These are phyloP conservation scores for Cymbopogon citratus DNA, from an alignment of 176 grass and related monocot species.

Conservation along the genomic window DNA sequence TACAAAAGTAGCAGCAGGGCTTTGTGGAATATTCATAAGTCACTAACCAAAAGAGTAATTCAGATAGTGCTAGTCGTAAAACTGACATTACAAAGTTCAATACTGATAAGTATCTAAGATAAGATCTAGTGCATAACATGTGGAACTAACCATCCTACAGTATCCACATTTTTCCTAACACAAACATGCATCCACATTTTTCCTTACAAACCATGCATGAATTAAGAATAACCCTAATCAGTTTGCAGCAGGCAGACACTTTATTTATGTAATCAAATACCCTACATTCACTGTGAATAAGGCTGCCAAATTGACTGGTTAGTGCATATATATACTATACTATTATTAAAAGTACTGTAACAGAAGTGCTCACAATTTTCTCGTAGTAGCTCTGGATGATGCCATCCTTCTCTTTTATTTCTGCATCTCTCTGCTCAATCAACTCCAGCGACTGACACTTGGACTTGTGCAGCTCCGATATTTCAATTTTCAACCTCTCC, in stretches of 20 bases:
- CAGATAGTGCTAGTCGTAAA: background rate
- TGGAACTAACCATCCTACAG: background rate
- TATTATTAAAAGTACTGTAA: background rate
- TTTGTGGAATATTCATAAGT: background rate
- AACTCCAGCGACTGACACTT: conserved; percentile 68
- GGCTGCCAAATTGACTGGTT: background rate
- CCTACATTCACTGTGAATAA: background rate
- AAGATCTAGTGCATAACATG: background rate
- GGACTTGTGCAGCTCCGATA: conserved; percentile 68
- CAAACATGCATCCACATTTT: too few species aligned
- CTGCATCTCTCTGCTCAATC: conserved; percentile 75
- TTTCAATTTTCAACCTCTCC: conserved; percentile 60
- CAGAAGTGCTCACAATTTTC: conserved; percentile 69
- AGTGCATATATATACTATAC: background rate
- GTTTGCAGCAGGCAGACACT: background rate
- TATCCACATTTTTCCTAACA: background rate
- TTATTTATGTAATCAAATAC: background rate
- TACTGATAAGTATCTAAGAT: background rate
- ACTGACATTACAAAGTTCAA: background rate
- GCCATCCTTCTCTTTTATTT: conserved; percentile 79
- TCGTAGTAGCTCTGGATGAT: conserved; percentile 79
- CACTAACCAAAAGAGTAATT: background rate
- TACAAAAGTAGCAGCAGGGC: background rate
- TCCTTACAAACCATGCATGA: too few species aligned
- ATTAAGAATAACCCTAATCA: background rate